Evolutionary conservation across 441 rosid species (phyloP), one percentile per base, ranked within the genome.

Genomic region (Hura crepitans): DNA sequence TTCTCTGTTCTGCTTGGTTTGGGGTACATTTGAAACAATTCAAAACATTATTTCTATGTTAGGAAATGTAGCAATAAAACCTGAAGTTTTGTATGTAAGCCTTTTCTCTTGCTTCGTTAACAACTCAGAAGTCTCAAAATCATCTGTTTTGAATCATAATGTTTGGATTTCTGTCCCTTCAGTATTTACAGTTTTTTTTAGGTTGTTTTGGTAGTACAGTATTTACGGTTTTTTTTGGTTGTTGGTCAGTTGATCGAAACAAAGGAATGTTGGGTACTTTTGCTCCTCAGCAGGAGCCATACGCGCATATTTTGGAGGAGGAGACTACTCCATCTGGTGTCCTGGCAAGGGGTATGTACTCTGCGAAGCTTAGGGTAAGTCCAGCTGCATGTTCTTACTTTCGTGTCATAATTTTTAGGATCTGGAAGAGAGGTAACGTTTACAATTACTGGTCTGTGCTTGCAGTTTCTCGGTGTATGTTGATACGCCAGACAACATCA

Each of bases 221-320:
- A 25, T 67, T 55, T 60, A 63, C 12, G 11, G 20, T 58, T 63
- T 42, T 23, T 61, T 31, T 62, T 7, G 7, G 23, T 59, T 61
- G 78, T 25, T 18, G 63, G 75, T 42, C 87, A 91, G 92, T 87
- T 75, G 91, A 89, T 69, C 86, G 84, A 77, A 62, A 73, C 67
- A 89, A 86, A 75, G 92, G 87, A 84, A 92, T 92, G 97, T 79
- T 92, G 60, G 97, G 96, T 66, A 88, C 92, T 31, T 89, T 88
- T 73, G 92, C 96, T 73, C 97, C 96, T 69, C 88, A 86, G 75
- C 78, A 14, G 85, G 86, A 71, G 78, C 79, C 76, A 62, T 87
- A 84, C 80, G 79, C 87, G 71, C 80, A 85, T 68, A 71, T 70
- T 23, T 75, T 87, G 75, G 87, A 85, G 35, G 89, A 87, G 81